These are phyloP conservation scores for Hypoxylon sp. DNA, from an alignment of 2,329 filamentous ascomycete species.

Conservation along the genomic window DNA sequence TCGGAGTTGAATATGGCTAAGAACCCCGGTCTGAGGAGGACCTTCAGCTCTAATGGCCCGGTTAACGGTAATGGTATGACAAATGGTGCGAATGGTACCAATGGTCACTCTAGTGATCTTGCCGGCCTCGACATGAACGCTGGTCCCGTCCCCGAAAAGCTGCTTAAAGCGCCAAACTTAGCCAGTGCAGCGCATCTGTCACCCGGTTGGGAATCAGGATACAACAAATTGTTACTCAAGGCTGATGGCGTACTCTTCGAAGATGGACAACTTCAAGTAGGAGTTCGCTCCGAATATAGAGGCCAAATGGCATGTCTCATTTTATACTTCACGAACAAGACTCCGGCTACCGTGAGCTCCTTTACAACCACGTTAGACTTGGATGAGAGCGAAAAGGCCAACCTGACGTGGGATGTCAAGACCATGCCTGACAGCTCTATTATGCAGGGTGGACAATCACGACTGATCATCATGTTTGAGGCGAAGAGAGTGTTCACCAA, in stretches of 20 bases:
- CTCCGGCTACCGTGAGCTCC: slow-evolving; percentile 84
- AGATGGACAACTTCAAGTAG: slow-evolving; percentile 93
- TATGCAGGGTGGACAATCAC: slow-evolving; percentile 80
- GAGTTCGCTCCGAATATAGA: slow-evolving; percentile 92
- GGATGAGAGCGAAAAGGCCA: slow-evolving; percentile 74
- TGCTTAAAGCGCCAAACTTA: slow-evolving; percentile 81
- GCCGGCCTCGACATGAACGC: slow-evolving; percentile 85
- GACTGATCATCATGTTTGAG: slow-evolving; percentile 96
- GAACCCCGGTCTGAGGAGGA: slow-evolving; percentile 85
- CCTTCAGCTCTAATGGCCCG: slow-evolving; percentile 77
- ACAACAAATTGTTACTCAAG: slow-evolving; percentile 83
- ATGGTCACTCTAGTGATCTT: slow-evolving; percentile 75
- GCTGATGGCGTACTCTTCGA: slow-evolving; percentile 93
- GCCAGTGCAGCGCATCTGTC: slow-evolving; percentile 93
- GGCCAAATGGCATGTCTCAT: slow-evolving; percentile 97
- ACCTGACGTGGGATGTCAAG: slow-evolving; percentile 88
- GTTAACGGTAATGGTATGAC: slow-evolving; percentile 64
- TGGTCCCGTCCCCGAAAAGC: slow-evolving; percentile 69
- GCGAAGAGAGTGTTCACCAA: slow-evolving; percentile 85
- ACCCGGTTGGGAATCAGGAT: slow-evolving; percentile 94
- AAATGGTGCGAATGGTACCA: slow-evolving; percentile 64
- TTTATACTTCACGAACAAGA: slow-evolving; percentile 96
- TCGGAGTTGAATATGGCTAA: slow-evolving; percentile 86
- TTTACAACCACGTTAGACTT: slow-evolving; percentile 96
- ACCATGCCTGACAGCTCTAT: slow-evolving; percentile 88